A percentile compares a stretch with the other conserved stretches of the same genome.
phyloP scores from a whole-genome alignment of 1,284 basidiomycete genomes.

The Trametes sp. region DNA sequence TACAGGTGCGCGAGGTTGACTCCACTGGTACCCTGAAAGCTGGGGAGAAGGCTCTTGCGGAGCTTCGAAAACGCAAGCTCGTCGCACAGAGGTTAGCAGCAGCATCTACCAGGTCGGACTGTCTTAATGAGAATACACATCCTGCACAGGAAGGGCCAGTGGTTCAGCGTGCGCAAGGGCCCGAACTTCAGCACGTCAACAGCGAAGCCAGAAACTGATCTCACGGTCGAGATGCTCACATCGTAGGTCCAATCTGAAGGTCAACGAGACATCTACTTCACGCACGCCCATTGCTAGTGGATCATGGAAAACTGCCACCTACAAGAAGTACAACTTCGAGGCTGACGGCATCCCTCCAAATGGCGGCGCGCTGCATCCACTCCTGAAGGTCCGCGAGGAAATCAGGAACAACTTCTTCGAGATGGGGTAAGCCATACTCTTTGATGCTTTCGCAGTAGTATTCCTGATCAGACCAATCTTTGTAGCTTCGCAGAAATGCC shows the following conservation, averaged over 20 bases:
- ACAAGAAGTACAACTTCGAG: constrained; percentile 99
- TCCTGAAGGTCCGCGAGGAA: constrained; percentile 98
- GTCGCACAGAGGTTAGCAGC: constrained; percentile 67
- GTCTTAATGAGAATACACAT: constrained; percentile 60
- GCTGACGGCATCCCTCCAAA: constrained; percentile 91
- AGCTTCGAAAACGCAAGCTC: constrained; percentile 93
- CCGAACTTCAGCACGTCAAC: constrained; percentile 90
- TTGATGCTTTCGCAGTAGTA: not conserved
- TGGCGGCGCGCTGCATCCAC: constrained; percentile 93
- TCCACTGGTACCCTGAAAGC: constrained; percentile 72
- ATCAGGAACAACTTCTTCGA: constrained; percentile 99
- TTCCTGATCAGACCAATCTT: not conserved
- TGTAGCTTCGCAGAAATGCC: constrained; percentile 98
- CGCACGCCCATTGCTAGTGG: constrained; percentile 60
- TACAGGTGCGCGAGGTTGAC: constrained; percentile 80
- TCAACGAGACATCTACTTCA: not conserved
- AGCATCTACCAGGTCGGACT: constrained; percentile 55
- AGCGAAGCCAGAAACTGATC: constrained; percentile 97
- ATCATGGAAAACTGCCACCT: constrained; percentile 89
- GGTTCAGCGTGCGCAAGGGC: constrained; percentile 92
- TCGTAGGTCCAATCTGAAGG: constrained; percentile 58
- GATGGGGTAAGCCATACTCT: constrained; percentile 80
- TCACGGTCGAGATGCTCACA: constrained; percentile 94
- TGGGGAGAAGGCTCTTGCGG: constrained; percentile 84
- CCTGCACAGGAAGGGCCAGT: constrained; percentile 84